phyloP scores from a whole-genome alignment of 1,284 basidiomycete genomes.

The Gymnopus androsaceus region DNA sequence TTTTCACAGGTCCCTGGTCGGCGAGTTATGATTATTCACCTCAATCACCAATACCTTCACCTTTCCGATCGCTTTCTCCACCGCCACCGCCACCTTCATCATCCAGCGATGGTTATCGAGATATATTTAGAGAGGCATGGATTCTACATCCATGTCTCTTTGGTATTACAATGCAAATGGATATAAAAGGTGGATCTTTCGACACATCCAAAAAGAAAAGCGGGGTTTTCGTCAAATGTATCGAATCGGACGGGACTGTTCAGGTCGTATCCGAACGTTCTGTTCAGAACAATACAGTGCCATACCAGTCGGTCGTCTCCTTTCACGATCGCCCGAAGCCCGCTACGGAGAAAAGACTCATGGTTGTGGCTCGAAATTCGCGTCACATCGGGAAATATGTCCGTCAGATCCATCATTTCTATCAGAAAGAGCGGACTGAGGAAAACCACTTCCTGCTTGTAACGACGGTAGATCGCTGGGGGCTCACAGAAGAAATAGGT shows the following conservation, averaged over 20 bases:
- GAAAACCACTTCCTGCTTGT: constrained; percentile 4
- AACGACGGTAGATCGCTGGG: background rate
- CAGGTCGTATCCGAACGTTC: no score
- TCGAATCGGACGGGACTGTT: background rate
- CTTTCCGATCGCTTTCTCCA: background rate
- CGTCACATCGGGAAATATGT: constrained; percentile 7
- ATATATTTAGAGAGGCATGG: background rate
- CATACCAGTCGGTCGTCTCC: background rate
- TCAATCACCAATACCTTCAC: background rate
- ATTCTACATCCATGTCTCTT: constrained; percentile 6
- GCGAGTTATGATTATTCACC: no score
- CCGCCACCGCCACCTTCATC: background rate
- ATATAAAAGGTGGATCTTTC: background rate
- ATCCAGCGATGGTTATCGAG: no score
- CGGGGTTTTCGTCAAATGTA: background rate
- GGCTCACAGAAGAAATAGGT: background rate
- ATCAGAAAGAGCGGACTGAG: background rate
- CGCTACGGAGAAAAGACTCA: constrained; percentile 1
- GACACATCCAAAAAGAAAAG: background rate
- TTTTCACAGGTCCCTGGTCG: constrained; percentile 1
- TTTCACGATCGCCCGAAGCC: constrained; percentile 2
- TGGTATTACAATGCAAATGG: constrained; percentile 6
- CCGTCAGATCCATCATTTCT: constrained; percentile 8
- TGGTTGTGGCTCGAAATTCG: constrained; percentile 1
- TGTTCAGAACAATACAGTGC: background rate